Conservation (phyloP, 345 rosid genomes). For the Acer campestre region DNA sequence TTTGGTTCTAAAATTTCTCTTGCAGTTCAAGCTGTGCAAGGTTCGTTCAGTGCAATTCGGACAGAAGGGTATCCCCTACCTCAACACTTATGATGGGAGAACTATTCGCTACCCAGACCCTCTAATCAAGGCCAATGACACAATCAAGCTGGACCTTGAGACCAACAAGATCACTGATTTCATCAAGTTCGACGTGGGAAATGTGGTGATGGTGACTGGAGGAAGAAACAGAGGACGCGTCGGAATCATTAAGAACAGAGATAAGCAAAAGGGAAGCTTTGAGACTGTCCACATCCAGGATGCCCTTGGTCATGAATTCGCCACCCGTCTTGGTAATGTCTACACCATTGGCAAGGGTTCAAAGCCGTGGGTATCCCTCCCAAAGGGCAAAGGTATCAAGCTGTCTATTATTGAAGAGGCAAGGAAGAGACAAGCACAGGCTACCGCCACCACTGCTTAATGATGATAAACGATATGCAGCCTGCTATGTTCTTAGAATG, state of each 20-base stretch:
- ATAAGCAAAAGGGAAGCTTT: constrained; percentile 45
- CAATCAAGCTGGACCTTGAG: constrained; percentile 60
- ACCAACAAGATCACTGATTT: constrained; percentile 48
- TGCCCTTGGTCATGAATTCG: constrained; percentile 41
- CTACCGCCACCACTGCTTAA: background rate
- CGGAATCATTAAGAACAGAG: constrained; percentile 46
- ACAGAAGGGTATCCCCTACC: constrained; percentile 60
- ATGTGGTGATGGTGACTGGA: constrained; percentile 70
- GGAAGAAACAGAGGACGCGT: constrained; percentile 64
- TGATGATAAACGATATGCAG: background rate
- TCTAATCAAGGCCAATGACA: constrained; percentile 60
- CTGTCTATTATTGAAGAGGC: constrained; percentile 54
- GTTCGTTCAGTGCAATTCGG: constrained; percentile 56
- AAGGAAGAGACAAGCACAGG: constrained; percentile 46
- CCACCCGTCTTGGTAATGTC: constrained; percentile 44
- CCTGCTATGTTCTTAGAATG: background rate
- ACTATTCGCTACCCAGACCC: constrained; percentile 72
- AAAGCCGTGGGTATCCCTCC: constrained; percentile 48
- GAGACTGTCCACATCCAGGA: constrained; percentile 44
- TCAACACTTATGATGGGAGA: constrained; percentile 66
- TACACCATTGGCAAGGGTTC: constrained; percentile 41
- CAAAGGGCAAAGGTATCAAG: constrained; percentile 51
- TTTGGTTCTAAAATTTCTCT: background rate
- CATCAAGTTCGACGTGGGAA: constrained; percentile 65
- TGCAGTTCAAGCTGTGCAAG: constrained; percentile 60